phyloP scores from a whole-genome alignment of 225 moss, liverwort and hornwort species.

The Antitrichia curtipendula region DNA sequence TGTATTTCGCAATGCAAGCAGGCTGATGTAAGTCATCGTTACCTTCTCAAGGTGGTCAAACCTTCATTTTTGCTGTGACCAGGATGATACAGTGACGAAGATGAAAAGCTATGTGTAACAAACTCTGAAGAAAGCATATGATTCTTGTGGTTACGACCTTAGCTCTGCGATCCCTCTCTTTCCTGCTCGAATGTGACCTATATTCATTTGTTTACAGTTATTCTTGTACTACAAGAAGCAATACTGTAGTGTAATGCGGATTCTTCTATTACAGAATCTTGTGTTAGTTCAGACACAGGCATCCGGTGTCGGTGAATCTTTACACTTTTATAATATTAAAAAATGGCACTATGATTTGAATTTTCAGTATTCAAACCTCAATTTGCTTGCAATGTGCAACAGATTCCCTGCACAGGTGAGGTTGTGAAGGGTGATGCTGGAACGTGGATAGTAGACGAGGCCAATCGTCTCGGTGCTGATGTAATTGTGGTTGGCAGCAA shows the following conservation, averaged over 20 bases:
- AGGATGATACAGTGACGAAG: background rate
- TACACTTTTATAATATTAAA: background rate
- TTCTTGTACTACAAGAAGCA: background rate
- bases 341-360: background rate
- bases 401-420: conserved; percentile 82
- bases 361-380: background rate
- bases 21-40: conserved; percentile 30
- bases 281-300: background rate
- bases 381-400: background rate
- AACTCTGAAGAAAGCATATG: background rate
- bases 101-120: background rate
- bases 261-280: background rate
- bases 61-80: background rate
- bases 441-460: conserved; percentile 96
- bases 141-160: background rate
- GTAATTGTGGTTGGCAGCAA: conserved; percentile 77
- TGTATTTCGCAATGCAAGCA: conserved; percentile 52
- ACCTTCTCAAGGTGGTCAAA: background rate
- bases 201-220: no score
- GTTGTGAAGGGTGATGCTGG: conserved; percentile 89
- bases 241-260: background rate
- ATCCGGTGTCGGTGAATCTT: background rate
- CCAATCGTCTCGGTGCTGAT: conserved; percentile 59
- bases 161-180: background rate
- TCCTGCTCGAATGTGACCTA: background rate